Base-by-base conservation (phyloP, 2,329 filamentous ascomycete genomes). In the Periconia sp. region DNA sequence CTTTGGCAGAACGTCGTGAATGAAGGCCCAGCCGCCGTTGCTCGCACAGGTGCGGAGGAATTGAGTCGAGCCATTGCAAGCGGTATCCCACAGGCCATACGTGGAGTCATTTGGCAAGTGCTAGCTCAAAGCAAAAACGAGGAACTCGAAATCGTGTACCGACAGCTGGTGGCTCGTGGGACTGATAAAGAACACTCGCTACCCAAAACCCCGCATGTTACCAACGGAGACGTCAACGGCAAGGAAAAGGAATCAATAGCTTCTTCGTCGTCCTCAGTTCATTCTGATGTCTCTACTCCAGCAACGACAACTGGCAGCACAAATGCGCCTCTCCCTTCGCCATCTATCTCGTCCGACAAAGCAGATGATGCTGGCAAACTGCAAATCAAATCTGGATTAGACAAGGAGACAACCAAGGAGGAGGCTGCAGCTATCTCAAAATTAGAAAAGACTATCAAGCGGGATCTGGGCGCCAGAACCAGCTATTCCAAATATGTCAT, bases 91-190 rank as follows among this genome's bases (percentile, higher is more conserved):
- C 92, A 88, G 61, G 93, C 92, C 2, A 96, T 99, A 57, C 87
- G 94, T 54, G 95, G 94, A n/a, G 94, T 99, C 2, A 92, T 99
- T 47, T 99, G 94, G 94, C 94, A 99, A 75, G 93, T 97, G 8
- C 79, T 99, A 57, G 92, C 94, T 3, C 91, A 96, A 69, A 97
- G 92, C 77, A 96, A 96, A 74, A 96, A 91, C 63, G 89, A 93
- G 56, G 91, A 95, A 43, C 78, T 99, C 17, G 94, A 99, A 74
- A 77, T 81, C 15, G 84, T 92, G n/a, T 99, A 97, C 76, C 85
- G 83, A 59, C 92, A 95, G 55, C 81, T 99, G 10, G 83, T 90
- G 31, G 83, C 82, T 46, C 85, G 90, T 55, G 92, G 92, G 20
- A 92, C 91, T 2, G 90, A 92, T 54, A 91, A 91, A 73, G 89